Evolutionary conservation across 306 rosid species (phyloP), one percentile per base, ranked within the genome.

Genomic region (Hippophae rhamnoides): DNA sequence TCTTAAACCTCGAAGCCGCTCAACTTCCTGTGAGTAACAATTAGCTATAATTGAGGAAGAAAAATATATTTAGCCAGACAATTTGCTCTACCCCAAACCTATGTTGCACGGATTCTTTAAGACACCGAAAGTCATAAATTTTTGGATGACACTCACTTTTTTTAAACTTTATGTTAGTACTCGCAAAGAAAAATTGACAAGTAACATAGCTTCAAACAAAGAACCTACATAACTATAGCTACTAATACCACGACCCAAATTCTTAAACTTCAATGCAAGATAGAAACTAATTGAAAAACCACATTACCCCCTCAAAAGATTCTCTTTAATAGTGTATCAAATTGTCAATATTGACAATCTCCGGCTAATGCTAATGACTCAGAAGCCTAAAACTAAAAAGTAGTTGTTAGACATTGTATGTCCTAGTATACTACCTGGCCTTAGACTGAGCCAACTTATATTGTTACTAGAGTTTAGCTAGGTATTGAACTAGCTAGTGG

Each of bases 1-100:
- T 82, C 96, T 82, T 79, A 88, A 95, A 47, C 76, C 89, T 2
- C 99, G 93, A 65, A 92, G 77, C 73, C 90, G 84, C 82, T 92
- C 95, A 58, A 88, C 99, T 78, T 92, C 99, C 99, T 92, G 95
- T 76, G 82, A 82, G 78, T 40, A 63, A 76, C 73, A 80, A 71
- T 82, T 87, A 87, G 90, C 88, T 79, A 81, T 72, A 78, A 69
- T 72, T 73, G 78, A 77, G 73, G 62, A 69, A 73, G 57, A 63
- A 69, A 57, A 38, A 44, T 41, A 43, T 23, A 10, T 52, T 26
- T 61, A 62, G 41, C 14, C 31, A 43, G 26, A 56, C 23, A 68
- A 12, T 6, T 27, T 9, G 9, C 40, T 53, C 57, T 13, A 26
- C 9, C 3, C 53, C 14, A 38, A 43, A 47, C 38, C 38, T 31